Evolutionary conservation across 106 monocot genomes (phyloP).

Genomic region (Acorus gramineus): DNA sequence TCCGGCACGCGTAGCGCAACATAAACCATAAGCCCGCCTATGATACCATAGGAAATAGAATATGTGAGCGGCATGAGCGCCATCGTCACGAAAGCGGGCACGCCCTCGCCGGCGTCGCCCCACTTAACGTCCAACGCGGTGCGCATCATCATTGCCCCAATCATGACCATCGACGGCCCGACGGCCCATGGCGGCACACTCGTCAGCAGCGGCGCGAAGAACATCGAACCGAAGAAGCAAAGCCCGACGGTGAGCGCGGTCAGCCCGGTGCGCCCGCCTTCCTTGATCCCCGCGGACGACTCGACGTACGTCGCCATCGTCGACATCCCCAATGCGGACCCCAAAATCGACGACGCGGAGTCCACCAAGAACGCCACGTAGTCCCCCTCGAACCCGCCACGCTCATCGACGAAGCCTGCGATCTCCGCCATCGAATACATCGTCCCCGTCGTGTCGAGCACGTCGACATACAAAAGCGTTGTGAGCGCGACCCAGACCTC

Average conservation of each 20-base stretch:
- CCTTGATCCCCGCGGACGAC: conserved; percentile 56
- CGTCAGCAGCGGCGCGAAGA: conserved; percentile 47
- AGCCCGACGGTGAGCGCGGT: conserved; percentile 38
- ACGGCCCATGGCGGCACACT: conserved; percentile 78
- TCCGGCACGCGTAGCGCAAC: conserved; percentile 29
- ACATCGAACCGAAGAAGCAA: conserved; percentile 29
- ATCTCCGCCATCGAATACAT: conserved; percentile 83
- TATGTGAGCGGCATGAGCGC: conserved; percentile 55
- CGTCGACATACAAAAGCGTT: conserved; percentile 56
- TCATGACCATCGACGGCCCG: conserved; percentile 60
- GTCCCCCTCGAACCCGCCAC: conserved; percentile 54
- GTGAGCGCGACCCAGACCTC: conserved; percentile 37
- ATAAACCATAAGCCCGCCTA: conserved; percentile 43
- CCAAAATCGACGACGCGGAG: conserved; percentile 32
- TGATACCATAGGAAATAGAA: conserved; percentile 65
- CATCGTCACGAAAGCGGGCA: conserved; percentile 73
- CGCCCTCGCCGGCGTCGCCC: conserved; percentile 36
- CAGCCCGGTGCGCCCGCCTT: conserved; percentile 66
- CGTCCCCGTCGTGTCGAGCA: conserved; percentile 58
- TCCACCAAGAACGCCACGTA: conserved; percentile 60
- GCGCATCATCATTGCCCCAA: conserved; percentile 72
- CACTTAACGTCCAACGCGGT: conserved; percentile 58
- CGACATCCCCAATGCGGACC: conserved; percentile 45
- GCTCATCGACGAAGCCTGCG: conserved; percentile 42
- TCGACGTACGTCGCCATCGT: conserved; percentile 66